Evolutionary conservation across 2,329 filamentous ascomycete genomes (phyloP).

Genomic region (Cytospora leucostoma): DNA sequence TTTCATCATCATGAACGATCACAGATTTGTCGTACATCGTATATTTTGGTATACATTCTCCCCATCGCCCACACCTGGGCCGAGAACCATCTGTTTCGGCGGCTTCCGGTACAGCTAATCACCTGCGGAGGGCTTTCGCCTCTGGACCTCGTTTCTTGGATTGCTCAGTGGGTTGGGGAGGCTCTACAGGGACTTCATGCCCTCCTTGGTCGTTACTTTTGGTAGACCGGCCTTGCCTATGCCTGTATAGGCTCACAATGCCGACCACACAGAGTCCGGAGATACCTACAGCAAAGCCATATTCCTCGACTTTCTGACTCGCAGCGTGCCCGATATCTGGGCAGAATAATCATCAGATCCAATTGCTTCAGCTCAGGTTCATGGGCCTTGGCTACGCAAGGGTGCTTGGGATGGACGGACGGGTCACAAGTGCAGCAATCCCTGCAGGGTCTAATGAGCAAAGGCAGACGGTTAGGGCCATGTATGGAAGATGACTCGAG

Average conservation of each 20-base stretch:
- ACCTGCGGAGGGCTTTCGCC: neutral
- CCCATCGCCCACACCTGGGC: constrained; percentile 2
- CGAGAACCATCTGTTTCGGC: neutral
- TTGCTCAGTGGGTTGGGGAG: neutral
- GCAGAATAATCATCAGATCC: neutral
- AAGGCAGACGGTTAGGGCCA: neutral
- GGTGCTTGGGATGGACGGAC: neutral
- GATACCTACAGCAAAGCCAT: neutral
- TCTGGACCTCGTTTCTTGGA: neutral
- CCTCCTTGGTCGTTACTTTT: neutral
- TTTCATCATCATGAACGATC: constrained; percentile 21
- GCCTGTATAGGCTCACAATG: neutral
- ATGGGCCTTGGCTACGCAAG: constrained; percentile 17
- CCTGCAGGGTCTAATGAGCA: constrained; percentile 1
- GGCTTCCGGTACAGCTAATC: neutral
- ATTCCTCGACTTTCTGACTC: neutral
- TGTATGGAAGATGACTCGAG: constrained; percentile 8
- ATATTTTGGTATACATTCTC: constrained; percentile 25
- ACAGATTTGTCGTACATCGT: constrained; percentile 22
- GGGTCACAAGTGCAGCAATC: neutral
- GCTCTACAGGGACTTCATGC: neutral
- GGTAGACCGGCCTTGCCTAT: neutral
- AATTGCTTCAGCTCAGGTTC: constrained; percentile 9
- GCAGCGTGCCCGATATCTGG: neutral
- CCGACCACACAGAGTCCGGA: neutral